A percentile compares a stretch with the other conserved stretches of the same genome.
phyloP scores from a whole-genome alignment of 2,329 filamentous ascomycete species.

The Zymoseptoria crescenta region DNA sequence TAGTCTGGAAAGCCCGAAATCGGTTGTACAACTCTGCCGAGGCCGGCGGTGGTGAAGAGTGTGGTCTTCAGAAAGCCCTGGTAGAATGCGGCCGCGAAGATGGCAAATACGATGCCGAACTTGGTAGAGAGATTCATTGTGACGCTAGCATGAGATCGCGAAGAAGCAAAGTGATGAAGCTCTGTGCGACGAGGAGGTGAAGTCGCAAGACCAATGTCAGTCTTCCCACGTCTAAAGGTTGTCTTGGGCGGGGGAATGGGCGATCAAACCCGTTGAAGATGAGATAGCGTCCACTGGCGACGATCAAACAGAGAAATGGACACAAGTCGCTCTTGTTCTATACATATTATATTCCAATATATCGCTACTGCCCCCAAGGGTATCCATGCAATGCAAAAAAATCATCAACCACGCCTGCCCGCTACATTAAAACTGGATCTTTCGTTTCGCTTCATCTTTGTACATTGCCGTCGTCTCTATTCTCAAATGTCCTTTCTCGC shows the following conservation, averaged over 20 bases:
- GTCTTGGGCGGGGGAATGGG: neutral
- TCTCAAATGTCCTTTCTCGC: constrained; percentile 35
- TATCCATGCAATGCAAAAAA: neutral
- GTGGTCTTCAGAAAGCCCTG: constrained; percentile 6
- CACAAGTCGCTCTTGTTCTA: neutral
- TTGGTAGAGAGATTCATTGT: neutral
- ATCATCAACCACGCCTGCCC: neutral
- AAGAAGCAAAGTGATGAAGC: neutral
- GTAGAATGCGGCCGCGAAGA: constrained; percentile 4
- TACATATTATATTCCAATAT: neutral
- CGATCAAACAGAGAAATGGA: neutral
- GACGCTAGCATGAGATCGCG: neutral
- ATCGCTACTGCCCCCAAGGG: neutral
- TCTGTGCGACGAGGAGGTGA: neutral
- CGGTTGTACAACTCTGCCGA: constrained; percentile 15
- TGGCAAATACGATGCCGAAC: neutral
- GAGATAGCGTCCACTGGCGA: neutral
- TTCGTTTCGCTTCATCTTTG: neutral
- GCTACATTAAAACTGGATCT: neutral
- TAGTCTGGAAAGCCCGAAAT: constrained; percentile 17
- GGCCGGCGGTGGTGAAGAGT: constrained; percentile 7
- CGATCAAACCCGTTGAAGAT: neutral
- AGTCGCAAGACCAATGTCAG: neutral
- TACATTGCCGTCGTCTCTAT: neutral
- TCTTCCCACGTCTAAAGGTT: neutral